Percentiles rank a stretch among this genome's conserved stretches.
Conservation (phyloP, 352 stramenopile genomes). For the Pythium myriotylum region DNA sequence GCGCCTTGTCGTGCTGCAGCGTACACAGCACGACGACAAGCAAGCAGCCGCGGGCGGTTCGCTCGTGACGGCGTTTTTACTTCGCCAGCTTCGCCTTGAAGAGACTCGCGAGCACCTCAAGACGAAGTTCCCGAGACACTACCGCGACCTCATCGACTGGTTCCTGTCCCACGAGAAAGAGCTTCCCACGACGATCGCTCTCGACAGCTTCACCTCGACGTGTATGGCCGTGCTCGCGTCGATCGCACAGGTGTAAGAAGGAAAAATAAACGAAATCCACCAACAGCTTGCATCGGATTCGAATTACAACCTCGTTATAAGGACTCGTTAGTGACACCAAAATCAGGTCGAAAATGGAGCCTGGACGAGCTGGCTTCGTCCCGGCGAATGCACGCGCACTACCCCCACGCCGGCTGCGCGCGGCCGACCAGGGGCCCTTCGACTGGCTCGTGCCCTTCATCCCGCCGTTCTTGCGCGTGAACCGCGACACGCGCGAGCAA, state of each 20-base stretch:
- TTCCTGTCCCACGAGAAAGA: slow-evolving; percentile 45
- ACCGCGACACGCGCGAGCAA: slow-evolving; percentile 65
- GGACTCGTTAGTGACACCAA: no score
- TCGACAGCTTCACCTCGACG: slow-evolving; percentile 35
- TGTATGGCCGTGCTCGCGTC: slow-evolving; percentile 47
- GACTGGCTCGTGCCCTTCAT: slow-evolving; percentile 86
- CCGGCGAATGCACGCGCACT: neutral
- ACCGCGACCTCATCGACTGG: slow-evolving; percentile 54
- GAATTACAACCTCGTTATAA: slow-evolving; percentile 1
- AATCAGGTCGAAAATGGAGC: neutral
- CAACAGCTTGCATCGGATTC: no score
- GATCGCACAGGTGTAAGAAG: slow-evolving; percentile 15
- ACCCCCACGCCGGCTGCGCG: slow-evolving; percentile 17
- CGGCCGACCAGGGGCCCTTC: slow-evolving; percentile 37
- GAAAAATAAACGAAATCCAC: neutral
- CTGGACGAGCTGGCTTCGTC: neutral
- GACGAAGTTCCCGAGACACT: slow-evolving; percentile 57
- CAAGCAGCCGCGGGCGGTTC: slow-evolving; percentile 27
- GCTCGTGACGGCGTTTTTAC: slow-evolving; percentile 47
- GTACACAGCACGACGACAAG: slow-evolving; percentile 42
- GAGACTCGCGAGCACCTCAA: slow-evolving; percentile 53
- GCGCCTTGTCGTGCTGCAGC: slow-evolving; percentile 57
- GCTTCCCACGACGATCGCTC: slow-evolving; percentile 31
- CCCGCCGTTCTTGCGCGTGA: slow-evolving; percentile 76
- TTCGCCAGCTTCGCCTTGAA: slow-evolving; percentile 45